These are phyloP conservation scores for Podospora appendiculata DNA, from an alignment of 495 filamentous ascomycete species.

Conservation along the genomic window DNA sequence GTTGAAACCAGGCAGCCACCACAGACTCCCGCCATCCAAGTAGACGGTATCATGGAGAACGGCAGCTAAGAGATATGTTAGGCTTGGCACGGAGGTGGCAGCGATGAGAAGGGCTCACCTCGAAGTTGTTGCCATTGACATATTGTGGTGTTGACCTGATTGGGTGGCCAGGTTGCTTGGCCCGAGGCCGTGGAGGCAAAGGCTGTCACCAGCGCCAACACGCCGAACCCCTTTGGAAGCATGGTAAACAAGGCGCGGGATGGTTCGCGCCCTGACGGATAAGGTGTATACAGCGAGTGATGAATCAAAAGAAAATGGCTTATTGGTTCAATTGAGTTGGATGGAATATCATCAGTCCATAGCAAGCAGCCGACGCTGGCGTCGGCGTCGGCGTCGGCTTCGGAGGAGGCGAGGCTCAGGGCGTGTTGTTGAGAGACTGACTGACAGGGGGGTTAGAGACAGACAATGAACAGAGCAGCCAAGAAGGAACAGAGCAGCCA, in stretches of 20 bases:
- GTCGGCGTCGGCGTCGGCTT: no score
- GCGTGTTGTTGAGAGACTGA: no score
- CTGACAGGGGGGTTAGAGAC: no score
- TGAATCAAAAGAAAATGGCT: no score
- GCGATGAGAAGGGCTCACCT: slow-evolving; percentile 28
- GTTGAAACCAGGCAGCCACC: slow-evolving; percentile 36
- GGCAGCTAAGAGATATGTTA: slow-evolving; percentile 33
- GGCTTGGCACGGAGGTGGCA: not conserved
- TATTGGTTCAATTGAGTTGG: no score
- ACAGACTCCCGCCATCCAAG: slow-evolving; percentile 56
- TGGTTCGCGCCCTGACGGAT: not conserved
- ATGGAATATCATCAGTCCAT: not conserved
- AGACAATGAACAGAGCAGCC: no score
- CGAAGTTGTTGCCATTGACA: slow-evolving; percentile 50
- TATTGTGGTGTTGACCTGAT: slow-evolving; percentile 46
- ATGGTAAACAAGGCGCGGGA: slow-evolving; percentile 5
- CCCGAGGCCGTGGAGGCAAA: slow-evolving; percentile 16
- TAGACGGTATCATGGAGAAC: slow-evolving; percentile 60
- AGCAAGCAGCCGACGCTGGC: no score
- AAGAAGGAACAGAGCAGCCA: no score
- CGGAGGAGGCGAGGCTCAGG: no score
- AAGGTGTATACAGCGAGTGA: no score
- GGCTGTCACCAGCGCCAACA: slow-evolving; percentile 14
- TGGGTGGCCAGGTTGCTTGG: slow-evolving; percentile 28
- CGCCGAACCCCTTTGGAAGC: slow-evolving; percentile 3